Conservation (phyloP, 208 protist genomes). For the Trichomonas tenax region DNA sequence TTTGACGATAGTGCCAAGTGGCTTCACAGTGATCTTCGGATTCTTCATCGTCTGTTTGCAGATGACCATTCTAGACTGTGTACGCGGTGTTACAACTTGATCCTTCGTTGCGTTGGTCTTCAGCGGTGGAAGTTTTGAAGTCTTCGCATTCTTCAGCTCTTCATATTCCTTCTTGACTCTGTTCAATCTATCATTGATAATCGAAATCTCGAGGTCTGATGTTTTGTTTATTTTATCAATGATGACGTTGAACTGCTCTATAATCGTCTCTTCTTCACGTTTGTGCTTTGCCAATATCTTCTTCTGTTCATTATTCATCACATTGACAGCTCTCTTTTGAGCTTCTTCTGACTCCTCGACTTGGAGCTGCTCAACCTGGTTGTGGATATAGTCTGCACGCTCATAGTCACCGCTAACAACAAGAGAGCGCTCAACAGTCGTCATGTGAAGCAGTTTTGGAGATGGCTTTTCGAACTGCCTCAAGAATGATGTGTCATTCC, state of each 20-base stretch:
- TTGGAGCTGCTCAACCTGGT: not conserved
- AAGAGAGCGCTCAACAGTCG: not conserved
- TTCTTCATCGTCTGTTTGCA: not conserved
- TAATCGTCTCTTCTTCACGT: not conserved
- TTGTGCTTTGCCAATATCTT: not conserved
- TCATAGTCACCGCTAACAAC: not conserved
- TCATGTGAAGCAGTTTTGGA: not conserved
- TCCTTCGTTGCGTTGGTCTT: not conserved
- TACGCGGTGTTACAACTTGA: not conserved
- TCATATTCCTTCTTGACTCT: not conserved
- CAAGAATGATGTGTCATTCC: not conserved
- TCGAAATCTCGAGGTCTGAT: not conserved
- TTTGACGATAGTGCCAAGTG: not conserved
- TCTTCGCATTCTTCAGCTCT: not conserved
- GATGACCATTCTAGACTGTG: not conserved
- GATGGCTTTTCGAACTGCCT: not conserved
- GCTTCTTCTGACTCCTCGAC: not conserved
- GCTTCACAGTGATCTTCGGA: not conserved
- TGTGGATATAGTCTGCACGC: not conserved
- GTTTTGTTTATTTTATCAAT: not conserved
- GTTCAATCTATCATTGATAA: not conserved
- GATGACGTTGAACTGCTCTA: not conserved
- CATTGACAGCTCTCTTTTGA: not conserved
- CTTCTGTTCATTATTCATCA: not conserved
- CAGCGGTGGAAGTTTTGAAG: not conserved